Evolutionary conservation across 768 basidiomycete genomes (phyloP).

Genomic region (Pholiota microspora): DNA sequence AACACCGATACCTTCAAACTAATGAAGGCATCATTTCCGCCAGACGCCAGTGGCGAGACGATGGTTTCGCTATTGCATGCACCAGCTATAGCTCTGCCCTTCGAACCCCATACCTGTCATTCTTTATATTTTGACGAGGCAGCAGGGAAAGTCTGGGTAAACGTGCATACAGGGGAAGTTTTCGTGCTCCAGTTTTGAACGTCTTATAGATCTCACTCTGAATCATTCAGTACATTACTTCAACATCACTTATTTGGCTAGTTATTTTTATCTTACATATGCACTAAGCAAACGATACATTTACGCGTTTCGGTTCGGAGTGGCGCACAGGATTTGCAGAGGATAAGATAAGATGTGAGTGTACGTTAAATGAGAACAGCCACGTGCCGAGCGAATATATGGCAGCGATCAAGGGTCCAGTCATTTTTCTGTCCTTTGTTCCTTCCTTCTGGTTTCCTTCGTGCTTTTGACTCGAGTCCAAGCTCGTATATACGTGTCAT

Average conservation of each 20-base stretch:
- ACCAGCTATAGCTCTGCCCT: constrained; percentile 47
- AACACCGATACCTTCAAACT: constrained; percentile 46
- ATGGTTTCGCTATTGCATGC: constrained; percentile 41
- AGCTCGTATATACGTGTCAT: constrained; percentile 22
- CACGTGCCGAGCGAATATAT: constrained; percentile 14
- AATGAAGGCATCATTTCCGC: constrained; percentile 48
- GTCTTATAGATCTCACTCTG: too few species aligned
- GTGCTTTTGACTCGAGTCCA: constrained; percentile 10
- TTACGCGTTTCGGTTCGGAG: neutral
- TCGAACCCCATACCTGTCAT: constrained; percentile 42
- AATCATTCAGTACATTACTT: too few species aligned
- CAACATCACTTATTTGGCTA: too few species aligned
- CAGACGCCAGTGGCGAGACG: constrained; percentile 12
- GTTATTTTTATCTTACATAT: neutral
- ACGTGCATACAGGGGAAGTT: constrained; percentile 51
- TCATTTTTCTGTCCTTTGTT: constrained; percentile 21
- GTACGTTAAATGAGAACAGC: constrained; percentile 9
- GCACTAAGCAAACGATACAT: neutral
- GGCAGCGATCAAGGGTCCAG: constrained; percentile 14
- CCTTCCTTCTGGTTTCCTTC: constrained; percentile 16
- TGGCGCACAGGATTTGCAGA: neutral
- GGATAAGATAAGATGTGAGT: neutral
- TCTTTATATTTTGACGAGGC: constrained; percentile 56
- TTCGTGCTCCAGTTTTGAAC: constrained; percentile 42
- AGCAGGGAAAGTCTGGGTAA: constrained; percentile 48